Evolutionary conservation across 495 filamentous ascomycete genomes (phyloP).

Genomic region (Evansstolkia leycettana): DNA sequence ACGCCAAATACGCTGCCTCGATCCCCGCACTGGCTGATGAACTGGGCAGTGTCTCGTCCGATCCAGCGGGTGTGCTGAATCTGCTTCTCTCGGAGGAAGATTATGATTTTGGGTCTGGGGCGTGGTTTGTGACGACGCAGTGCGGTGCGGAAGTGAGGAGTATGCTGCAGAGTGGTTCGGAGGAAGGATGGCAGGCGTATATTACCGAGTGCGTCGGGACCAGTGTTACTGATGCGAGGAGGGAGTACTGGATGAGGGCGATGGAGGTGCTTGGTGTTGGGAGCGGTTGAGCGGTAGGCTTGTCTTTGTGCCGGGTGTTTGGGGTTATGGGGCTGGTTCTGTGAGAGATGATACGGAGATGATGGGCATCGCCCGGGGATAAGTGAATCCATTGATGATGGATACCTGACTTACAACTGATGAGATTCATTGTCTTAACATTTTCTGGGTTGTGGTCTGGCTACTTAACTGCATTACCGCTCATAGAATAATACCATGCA

Average conservation of each 20-base stretch:
- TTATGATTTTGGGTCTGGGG: conserved; percentile 59
- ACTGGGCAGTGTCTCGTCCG: conserved; percentile 20
- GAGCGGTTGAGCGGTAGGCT: not conserved
- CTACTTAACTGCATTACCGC: too few relatives aligned
- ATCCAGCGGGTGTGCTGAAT: conserved; percentile 37
- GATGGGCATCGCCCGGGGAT: too few relatives aligned
- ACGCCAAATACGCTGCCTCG: conserved; percentile 49
- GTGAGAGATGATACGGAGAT: too few relatives aligned
- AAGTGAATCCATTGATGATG: too few relatives aligned
- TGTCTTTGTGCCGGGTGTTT: too few relatives aligned
- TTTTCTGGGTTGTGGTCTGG: too few relatives aligned
- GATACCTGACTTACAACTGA: too few relatives aligned
- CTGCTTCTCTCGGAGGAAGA: conserved; percentile 44
- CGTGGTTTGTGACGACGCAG: conserved; percentile 63
- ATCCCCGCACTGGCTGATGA: conserved; percentile 34
- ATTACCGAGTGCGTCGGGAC: conserved; percentile 52
- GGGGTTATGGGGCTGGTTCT: too few relatives aligned
- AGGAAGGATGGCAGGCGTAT: conserved; percentile 50
- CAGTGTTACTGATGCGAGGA: conserved; percentile 32
- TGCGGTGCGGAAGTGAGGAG: conserved; percentile 36
- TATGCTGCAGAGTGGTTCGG: conserved; percentile 34
- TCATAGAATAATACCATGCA: too few relatives aligned
- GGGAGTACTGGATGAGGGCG: conserved; percentile 42
- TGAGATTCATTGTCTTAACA: too few relatives aligned
- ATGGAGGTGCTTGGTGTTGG: conserved; percentile 21